Percentiles rank a stretch among this genome's conserved stretches.
Conservation (phyloP, 345 rosid species). For the Pistacia integerrima region DNA sequence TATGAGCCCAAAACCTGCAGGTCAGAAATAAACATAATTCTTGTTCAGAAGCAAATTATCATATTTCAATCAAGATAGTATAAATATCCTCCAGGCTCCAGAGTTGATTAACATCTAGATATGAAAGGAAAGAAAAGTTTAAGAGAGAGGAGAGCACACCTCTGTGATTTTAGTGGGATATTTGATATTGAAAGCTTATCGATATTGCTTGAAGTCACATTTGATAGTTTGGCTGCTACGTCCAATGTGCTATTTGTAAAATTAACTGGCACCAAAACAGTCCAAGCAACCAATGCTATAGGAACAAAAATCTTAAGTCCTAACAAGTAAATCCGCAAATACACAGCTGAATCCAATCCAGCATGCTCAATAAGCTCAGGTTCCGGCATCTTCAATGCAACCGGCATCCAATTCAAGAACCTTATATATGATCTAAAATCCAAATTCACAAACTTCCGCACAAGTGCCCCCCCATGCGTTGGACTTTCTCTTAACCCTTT, state of each 20-base stretch:
- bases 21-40: neutral
- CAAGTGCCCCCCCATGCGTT: constrained; percentile 53
- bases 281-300: constrained; percentile 72
- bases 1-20: constrained; percentile 82
- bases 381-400: constrained; percentile 91
- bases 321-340: constrained; percentile 86
- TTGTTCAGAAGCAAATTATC: neutral
- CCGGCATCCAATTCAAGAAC: constrained; percentile 95
- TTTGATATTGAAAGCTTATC: constrained; percentile 94
- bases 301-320: constrained; percentile 95
- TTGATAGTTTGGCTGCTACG: constrained; percentile 27
- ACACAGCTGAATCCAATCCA: constrained; percentile 92
- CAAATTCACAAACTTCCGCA: constrained; percentile 64
- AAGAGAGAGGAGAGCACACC: constrained; percentile 40
- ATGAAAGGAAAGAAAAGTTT: neutral
- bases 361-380: constrained; percentile 96
- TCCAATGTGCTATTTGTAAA: constrained; percentile 58
- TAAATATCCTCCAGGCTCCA: neutral
- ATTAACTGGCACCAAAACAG: constrained; percentile 78
- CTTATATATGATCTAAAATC: constrained; percentile 65
- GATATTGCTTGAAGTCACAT: constrained; percentile 80
- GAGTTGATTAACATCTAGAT: neutral
- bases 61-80: neutral
- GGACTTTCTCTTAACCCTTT: constrained; percentile 81
- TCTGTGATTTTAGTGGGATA: constrained; percentile 56